phyloP scores from a whole-genome alignment of 352 stramenopile species.

The Globisporangium nunn region DNA sequence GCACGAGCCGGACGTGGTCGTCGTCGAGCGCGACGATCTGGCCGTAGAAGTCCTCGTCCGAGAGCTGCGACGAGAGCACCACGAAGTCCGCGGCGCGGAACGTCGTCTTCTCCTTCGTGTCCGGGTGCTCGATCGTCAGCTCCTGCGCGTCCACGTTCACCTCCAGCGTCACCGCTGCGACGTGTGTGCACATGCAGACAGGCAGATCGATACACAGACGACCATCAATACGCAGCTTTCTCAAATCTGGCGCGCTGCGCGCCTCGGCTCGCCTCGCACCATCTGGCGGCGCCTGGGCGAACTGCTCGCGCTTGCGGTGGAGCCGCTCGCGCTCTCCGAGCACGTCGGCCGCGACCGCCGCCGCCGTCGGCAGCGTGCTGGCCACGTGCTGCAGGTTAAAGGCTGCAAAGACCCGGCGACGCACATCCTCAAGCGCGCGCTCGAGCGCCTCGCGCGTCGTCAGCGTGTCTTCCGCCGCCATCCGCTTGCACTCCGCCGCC shows the following conservation, averaged over 20 bases:
- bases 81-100: constrained; percentile 50
- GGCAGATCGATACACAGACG: too few relatives aligned
- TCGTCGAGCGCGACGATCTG: constrained; percentile 31
- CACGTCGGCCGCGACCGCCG: constrained; percentile 35
- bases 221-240: too few relatives aligned
- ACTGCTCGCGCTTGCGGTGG: constrained; percentile 9
- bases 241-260: too few relatives aligned
- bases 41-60: constrained; percentile 58
- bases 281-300: not conserved
- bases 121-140: not conserved
- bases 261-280: not conserved
- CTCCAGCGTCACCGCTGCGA: not conserved
- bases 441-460: constrained; percentile 11
- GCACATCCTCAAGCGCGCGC: constrained; percentile 20
- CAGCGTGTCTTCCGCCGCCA: not conserved
- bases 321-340: constrained; percentile 16
- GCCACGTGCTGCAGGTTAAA: constrained; percentile 63
- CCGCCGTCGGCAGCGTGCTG: constrained; percentile 25
- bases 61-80: constrained; percentile 36
- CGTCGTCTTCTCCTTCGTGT: constrained; percentile 4
- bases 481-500: not conserved
- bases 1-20: constrained; percentile 30
- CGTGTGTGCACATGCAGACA: not conserved
- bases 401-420: constrained; percentile 17
- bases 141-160: not conserved